A percentile compares a stretch with the other conserved stretches of the same genome.
Conservation (phyloP, 331 rosid genomes). For the Pyrus hybrid region DNA sequence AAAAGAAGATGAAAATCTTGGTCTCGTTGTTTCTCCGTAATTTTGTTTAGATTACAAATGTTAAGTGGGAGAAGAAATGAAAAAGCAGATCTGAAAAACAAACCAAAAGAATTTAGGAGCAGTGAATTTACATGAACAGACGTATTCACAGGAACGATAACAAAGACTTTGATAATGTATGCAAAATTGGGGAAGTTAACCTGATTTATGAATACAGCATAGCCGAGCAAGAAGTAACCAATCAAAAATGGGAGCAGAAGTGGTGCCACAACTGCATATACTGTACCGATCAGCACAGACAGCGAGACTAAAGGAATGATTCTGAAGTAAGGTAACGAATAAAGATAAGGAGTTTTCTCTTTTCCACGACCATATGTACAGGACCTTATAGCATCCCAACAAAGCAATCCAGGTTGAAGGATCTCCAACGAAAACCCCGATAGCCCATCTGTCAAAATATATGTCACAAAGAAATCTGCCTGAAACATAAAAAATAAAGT, state of each 20-base stretch:
- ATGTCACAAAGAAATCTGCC: conserved; percentile 95
- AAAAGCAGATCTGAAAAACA: neutral
- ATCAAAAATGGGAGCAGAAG: conserved; percentile 76
- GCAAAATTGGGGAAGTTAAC: conserved; percentile 11
- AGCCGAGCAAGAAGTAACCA: conserved; percentile 87
- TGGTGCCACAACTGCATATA: conserved; percentile 81
- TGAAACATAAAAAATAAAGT: conserved; percentile 30
- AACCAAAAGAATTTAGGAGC: neutral
- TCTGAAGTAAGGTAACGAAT: conserved; percentile 67
- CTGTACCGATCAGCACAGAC: conserved; percentile 69
- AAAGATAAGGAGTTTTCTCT: conserved; percentile 57
- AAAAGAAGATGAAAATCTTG: neutral
- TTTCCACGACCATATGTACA: conserved; percentile 25
- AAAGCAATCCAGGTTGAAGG: conserved; percentile 78
- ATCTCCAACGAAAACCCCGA: conserved; percentile 87
- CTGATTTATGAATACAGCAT: conserved; percentile 63
- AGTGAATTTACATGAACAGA: neutral
- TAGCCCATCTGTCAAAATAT: conserved; percentile 77
- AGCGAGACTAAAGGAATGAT: conserved; percentile 64
- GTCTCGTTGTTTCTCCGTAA: neutral
- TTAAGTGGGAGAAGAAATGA: neutral
- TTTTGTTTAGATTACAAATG: neutral
- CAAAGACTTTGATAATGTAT: neutral
- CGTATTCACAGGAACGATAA: neutral
- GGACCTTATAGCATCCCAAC: conserved; percentile 52